Evolutionary conservation across 2,329 filamentous ascomycete species (phyloP).

Genomic region (Nemania abortiva): DNA sequence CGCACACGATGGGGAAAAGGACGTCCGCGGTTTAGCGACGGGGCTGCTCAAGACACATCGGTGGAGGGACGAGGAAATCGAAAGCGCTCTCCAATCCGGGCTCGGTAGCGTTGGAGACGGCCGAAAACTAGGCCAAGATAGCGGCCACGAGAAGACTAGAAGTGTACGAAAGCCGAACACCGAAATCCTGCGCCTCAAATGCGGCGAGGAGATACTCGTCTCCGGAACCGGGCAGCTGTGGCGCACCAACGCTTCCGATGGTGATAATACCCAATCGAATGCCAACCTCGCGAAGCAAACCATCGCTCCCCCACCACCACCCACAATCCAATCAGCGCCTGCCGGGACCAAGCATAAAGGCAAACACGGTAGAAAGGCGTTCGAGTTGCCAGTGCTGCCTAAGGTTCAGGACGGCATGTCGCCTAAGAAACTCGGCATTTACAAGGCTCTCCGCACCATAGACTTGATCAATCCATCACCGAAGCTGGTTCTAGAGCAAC

Average conservation of each 20-base stretch:
- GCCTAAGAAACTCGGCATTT: constrained; percentile 32
- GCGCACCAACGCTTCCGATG: constrained; percentile 25
- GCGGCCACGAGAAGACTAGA: constrained; percentile 3
- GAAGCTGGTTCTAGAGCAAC: constrained; percentile 36
- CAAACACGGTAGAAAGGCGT: constrained; percentile 13
- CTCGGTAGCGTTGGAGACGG: constrained; percentile 11
- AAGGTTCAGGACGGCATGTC: constrained; percentile 36
- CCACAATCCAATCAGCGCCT: neutral
- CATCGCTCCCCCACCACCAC: neutral
- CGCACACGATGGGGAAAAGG: constrained; percentile 71
- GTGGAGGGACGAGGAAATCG: constrained; percentile 61
- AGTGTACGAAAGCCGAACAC: constrained; percentile 49
- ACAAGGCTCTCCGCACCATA: constrained; percentile 33
- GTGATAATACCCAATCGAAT: constrained; percentile 6
- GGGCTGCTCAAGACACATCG: constrained; percentile 61
- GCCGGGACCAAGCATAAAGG: constrained; percentile 14
- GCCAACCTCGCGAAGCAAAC: neutral
- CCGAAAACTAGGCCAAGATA: constrained; percentile 29
- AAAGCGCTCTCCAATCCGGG: constrained; percentile 46
- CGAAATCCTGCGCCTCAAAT: constrained; percentile 57
- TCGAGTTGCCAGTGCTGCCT: constrained; percentile 23
- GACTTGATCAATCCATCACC: constrained; percentile 42
- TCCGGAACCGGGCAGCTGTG: constrained; percentile 56
- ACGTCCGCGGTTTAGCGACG: constrained; percentile 64
- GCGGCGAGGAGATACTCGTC: constrained; percentile 59